A percentile compares a stretch with the other conserved stretches of the same genome.
phyloP scores from a whole-genome alignment of 306 rosid species.

The Quercus variabilis region DNA sequence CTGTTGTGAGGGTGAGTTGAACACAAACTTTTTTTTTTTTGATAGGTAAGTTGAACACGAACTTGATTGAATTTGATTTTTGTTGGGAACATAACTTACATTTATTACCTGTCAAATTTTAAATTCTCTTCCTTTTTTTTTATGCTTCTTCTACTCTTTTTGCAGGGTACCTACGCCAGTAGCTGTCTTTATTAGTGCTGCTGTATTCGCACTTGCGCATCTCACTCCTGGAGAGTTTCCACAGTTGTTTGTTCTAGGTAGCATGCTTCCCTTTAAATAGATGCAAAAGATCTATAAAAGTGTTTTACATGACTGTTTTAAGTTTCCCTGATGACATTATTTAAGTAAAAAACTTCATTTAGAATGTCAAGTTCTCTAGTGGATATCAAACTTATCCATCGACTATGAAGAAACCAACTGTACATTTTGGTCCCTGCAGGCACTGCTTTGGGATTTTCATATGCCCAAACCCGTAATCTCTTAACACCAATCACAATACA shows the following conservation, averaged over 20 bases:
- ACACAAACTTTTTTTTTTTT: too few species aligned
- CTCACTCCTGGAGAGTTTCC: conserved; percentile 98
- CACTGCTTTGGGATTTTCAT: conserved; percentile 81
- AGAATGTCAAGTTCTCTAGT: neutral
- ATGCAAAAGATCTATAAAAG: neutral
- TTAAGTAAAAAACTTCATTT: neutral
- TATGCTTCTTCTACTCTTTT: neutral
- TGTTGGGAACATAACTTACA: neutral
- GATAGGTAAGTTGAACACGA: neutral
- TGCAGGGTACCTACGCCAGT: conserved; percentile 93
- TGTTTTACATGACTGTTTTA: neutral
- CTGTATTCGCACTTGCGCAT: conserved; percentile 93
- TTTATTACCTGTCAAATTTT: neutral
- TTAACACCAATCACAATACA: conserved; percentile 94
- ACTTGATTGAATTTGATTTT: neutral
- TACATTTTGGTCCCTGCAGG: conserved; percentile 43
- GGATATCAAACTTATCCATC: neutral
- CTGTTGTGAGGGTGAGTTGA: too few species aligned
- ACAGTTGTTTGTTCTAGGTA: conserved; percentile 93
- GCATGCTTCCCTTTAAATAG: neutral
- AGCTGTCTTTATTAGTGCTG: conserved; percentile 73
- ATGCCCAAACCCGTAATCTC: conserved; percentile 96
- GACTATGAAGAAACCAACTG: conserved; percentile 4
- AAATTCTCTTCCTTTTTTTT: neutral
- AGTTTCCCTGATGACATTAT: neutral